These are phyloP conservation scores for Theobroma grandiflorum DNA, from an alignment of 441 rosid species.

Conservation along the genomic window DNA sequence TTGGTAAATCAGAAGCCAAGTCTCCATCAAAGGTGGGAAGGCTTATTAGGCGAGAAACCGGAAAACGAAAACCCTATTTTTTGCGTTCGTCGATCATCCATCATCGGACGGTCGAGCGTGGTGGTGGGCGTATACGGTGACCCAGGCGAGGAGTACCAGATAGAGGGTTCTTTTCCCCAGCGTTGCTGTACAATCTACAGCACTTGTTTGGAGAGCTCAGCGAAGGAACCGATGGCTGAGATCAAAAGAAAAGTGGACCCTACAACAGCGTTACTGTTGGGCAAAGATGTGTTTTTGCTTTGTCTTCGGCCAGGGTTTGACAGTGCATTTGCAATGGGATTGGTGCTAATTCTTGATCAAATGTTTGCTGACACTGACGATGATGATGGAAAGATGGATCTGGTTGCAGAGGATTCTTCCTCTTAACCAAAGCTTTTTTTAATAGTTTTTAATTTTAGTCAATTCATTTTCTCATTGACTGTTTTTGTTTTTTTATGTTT, in stretches of 20 bases:
- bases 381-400: neutral
- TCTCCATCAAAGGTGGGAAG: conserved; percentile 52
- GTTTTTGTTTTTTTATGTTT: no score
- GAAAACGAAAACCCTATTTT: conserved; percentile 37
- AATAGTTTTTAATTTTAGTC: neutral
- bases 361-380: conserved; percentile 37
- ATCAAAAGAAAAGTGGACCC: conserved; percentile 50
- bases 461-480: no score
- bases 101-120: conserved; percentile 43
- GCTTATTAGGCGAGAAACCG: conserved; percentile 38
- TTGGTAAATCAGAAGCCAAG: conserved; percentile 37
- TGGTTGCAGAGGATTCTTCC: neutral
- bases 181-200: conserved; percentile 29
- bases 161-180: conserved; percentile 36
- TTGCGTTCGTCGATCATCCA: conserved; percentile 38
- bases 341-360: conserved; percentile 49
- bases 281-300: conserved; percentile 45
- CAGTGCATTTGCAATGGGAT: conserved; percentile 50
- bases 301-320: conserved; percentile 41
- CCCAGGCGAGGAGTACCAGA: conserved; percentile 43
- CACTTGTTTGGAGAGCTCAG: conserved; percentile 16
- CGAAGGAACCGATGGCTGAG: conserved; percentile 43
- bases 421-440: neutral
- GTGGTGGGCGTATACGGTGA: conserved; percentile 36
- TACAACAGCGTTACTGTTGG: conserved; percentile 36